These are phyloP conservation scores for Colletotrichum viniferum DNA, from an alignment of 2,329 filamentous ascomycete species.

Conservation along the genomic window DNA sequence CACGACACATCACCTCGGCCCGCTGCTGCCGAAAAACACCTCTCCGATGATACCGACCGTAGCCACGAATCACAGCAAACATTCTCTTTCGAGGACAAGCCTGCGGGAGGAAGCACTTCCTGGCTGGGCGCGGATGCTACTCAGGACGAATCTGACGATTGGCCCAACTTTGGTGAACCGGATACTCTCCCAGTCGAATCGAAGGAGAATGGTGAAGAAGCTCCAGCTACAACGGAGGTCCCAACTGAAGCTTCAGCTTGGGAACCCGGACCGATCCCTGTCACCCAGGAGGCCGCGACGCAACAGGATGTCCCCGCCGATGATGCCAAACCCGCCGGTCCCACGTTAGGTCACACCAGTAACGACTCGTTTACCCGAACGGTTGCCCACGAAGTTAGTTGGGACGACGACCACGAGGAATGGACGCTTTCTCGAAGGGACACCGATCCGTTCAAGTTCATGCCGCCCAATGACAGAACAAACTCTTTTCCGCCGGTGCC, in stretches of 20 bases:
- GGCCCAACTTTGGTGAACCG: constrained; percentile 25
- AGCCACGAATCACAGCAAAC: not conserved
- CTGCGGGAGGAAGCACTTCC: not conserved
- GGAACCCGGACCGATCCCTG: not conserved
- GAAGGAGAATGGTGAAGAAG: not conserved
- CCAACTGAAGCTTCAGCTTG: not conserved
- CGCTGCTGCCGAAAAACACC: not conserved
- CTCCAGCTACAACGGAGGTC: not conserved
- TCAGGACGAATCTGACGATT: constrained; percentile 24
- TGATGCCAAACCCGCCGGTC: constrained; percentile 2
- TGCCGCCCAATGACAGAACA: constrained; percentile 60
- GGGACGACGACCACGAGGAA: constrained; percentile 64
- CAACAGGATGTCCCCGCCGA: not conserved
- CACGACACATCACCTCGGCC: not conserved
- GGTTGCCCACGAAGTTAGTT: constrained; percentile 65
- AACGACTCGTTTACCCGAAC: constrained; percentile 69
- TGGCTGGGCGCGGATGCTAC: constrained; percentile 1
- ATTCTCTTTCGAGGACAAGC: not conserved
- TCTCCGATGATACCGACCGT: not conserved
- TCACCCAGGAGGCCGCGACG: not conserved
- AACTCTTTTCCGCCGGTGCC: constrained; percentile 69
- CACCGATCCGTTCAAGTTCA: constrained; percentile 64
- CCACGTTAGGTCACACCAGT: constrained; percentile 50
- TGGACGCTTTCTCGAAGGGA: constrained; percentile 57
- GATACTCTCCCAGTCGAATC: not conserved